Evolutionary conservation across 257 asterid species (phyloP).

Genomic region (Rehmannia glutinosa): DNA sequence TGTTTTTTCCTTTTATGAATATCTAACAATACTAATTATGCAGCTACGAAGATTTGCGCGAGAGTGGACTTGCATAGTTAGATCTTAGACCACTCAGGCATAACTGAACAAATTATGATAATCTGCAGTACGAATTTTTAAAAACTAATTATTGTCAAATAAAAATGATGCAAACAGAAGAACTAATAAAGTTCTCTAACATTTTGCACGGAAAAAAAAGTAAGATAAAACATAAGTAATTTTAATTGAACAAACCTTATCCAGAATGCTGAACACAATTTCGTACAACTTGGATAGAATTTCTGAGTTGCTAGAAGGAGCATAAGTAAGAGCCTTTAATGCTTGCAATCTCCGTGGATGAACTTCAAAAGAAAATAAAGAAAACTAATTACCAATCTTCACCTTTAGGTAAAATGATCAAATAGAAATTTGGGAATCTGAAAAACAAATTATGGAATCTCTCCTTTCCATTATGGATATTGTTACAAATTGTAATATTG

Average conservation of each 20-base stretch:
- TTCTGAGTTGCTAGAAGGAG: constrained; percentile 90
- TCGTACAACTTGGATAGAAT: constrained; percentile 84
- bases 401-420: constrained; percentile 9
- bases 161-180: not conserved
- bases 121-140: not conserved
- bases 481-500: not conserved
- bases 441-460: constrained; percentile 1
- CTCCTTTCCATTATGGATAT: constrained; percentile 2
- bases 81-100: not conserved
- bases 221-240: not conserved
- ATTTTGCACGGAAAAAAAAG: not conserved
- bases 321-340: constrained; percentile 91
- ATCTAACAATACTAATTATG: not conserved
- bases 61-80: not conserved
- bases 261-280: constrained; percentile 89
- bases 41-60: not conserved
- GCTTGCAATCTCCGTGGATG: constrained; percentile 99
- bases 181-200: not conserved
- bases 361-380: constrained; percentile 56
- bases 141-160: not conserved
- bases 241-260: constrained; percentile 57
- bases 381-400: constrained; percentile 17
- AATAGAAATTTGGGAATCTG: constrained; percentile 13
- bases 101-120: not conserved
- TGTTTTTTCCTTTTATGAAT: not conserved